Percentiles rank a stretch among this genome's conserved stretches.
These are phyloP conservation scores for Phytophthora europaea DNA, from an alignment of 352 stramenopile species.

Conservation along the genomic window DNA sequence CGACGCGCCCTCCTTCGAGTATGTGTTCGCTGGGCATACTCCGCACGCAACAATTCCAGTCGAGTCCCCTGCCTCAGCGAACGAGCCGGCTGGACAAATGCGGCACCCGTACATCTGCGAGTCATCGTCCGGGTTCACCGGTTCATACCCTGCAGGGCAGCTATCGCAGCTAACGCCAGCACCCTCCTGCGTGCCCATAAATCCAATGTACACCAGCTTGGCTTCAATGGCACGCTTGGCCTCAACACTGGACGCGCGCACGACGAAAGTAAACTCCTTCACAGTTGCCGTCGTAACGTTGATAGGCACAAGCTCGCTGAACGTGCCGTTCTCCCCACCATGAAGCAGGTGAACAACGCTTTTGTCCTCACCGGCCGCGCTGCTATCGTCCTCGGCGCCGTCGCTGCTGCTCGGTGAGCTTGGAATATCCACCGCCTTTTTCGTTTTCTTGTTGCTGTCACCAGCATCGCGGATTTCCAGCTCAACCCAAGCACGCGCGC, in stretches of 20 bases:
- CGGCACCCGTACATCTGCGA: constrained; percentile 52
- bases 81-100: constrained; percentile 72
- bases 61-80: constrained; percentile 30
- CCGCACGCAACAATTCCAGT: constrained; percentile 59
- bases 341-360: constrained; percentile 66
- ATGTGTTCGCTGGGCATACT: constrained; percentile 70
- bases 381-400: constrained; percentile 16
- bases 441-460: constrained; percentile 22
- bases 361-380: constrained; percentile 20
- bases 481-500: constrained; percentile 75
- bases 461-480: constrained; percentile 55
- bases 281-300: constrained; percentile 52
- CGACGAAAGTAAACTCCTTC: constrained; percentile 69
- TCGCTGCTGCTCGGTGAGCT: constrained; percentile 19
- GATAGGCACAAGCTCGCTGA: constrained; percentile 62
- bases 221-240: constrained; percentile 59
- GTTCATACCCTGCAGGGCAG: constrained; percentile 66
- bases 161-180: constrained; percentile 61
- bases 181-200: constrained; percentile 62
- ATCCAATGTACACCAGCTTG: constrained; percentile 61
- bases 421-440: constrained; percentile 23
- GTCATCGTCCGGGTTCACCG: constrained; percentile 37
- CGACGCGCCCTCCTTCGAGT: constrained; percentile 57
- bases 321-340: constrained; percentile 75
- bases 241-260: constrained; percentile 58